These are phyloP conservation scores for Hirschfeldia incana DNA, from an alignment of 345 rosid species.

Conservation along the genomic window DNA sequence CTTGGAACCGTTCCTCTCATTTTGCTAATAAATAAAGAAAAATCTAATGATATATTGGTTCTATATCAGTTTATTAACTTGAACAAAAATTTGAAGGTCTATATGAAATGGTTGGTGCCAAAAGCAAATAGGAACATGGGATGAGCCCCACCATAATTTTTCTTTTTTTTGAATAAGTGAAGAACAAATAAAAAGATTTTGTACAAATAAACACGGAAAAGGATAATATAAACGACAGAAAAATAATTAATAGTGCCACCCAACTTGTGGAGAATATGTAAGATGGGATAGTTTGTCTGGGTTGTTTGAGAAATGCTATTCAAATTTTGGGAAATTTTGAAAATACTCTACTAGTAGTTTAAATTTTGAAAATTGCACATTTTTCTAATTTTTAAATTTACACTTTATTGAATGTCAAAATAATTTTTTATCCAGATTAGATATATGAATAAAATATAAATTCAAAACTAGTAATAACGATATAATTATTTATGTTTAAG, in stretches of 20 bases:
- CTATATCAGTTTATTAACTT: not conserved
- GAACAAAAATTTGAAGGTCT: conserved; percentile 39
- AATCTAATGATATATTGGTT: conserved; percentile 20
- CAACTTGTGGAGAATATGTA: conserved; percentile 73
- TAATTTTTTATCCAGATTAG: not conserved
- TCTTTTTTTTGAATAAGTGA: not conserved
- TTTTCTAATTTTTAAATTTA: no score
- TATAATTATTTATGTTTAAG: no score
- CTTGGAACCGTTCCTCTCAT: conserved; percentile 25
- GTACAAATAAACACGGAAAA: conserved; percentile 38
- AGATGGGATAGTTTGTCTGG: conserved; percentile 44
- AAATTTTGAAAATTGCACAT: no score
- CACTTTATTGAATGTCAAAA: not conserved
- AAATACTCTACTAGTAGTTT: not conserved
- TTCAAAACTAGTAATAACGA: no score
- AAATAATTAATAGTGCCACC: conserved; percentile 51
- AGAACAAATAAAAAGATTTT: not conserved
- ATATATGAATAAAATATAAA: no score
- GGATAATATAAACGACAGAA: conserved; percentile 34
- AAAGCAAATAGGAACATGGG: conserved; percentile 50
- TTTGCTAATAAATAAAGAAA: not conserved
- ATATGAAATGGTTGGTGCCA: conserved; percentile 45
- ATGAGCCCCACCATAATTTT: conserved; percentile 45
- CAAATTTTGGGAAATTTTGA: not conserved
- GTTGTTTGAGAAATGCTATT: not conserved